Base-by-base conservation (phyloP, 352 stramenopile genomes). In the Phytophthora lateralis region DNA sequence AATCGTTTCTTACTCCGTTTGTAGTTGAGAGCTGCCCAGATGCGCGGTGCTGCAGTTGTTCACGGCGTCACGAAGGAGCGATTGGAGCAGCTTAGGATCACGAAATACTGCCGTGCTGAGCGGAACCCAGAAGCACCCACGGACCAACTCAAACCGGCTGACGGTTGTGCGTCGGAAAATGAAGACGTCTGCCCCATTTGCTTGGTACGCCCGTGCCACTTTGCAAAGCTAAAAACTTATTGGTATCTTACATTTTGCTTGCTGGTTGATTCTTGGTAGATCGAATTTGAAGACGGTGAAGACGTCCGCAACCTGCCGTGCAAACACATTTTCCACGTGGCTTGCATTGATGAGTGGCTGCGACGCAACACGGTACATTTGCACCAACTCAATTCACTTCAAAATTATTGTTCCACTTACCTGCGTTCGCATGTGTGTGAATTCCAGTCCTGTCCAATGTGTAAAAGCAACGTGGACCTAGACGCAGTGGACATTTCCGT, bases 301-400 rank as follows among this genome's bases (percentile, higher is more conserved):
- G 82, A 91, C 20, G 73, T 91, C 35, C 80, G 82, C 29, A 89
- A 89, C 21, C 46, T 97, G 39, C 75, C 78, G 2, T 97, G 91
- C 69, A 82, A 82, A 32, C 91, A 97, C 63, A 77, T 96, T 49
- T 97, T 97, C 69, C 89, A 97, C 68, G 80, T 91, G 0, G 69
- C 88, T 3, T 97, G 91, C 66, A 89, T 97, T 48, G 87, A 93
- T 56, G 73, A 95, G 52, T 97, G 91, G 91, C 77, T 97, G 47
- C 71, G 80, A 46, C 76, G 85, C 46, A 91, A 91, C 59, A 96
- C 91, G 78, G 83, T 91, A 66, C 80, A 80, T 71, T 39, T 65
- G 10, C 10, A 29, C 42, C 10, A n/a, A 12, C 35, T 18, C 41
- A 30, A 48, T 34, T n/a, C 39, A 24, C 46, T 39, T 38, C 26